Evolutionary conservation across 495 filamentous ascomycete genomes (phyloP), one percentile per base, ranked within the genome.

Genomic region (Hapsidospora chrysogenum): DNA sequence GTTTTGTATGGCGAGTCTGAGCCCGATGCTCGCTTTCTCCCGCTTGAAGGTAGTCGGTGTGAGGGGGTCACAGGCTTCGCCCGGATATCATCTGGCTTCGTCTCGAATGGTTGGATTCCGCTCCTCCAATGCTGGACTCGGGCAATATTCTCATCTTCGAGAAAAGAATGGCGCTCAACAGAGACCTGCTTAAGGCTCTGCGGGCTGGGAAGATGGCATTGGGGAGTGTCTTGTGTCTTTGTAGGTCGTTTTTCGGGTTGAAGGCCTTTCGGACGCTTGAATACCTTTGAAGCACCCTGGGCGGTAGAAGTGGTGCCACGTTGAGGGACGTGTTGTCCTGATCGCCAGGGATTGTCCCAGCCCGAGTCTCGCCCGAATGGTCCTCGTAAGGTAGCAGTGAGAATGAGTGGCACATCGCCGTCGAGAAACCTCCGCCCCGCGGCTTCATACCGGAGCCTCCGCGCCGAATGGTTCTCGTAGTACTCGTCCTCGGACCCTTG

Each of bases 341-440:
- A 53, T 8, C 36, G 52, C 78, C 74, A 81, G 0, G 76, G 78
- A 42, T 82, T 82, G 17, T 43, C 40, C 78, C 78, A 83, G 18
- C 59, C 64, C 1, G 60, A 53, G 5, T 50, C 37, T 44, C 41
- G 49, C 11, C 72, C 64, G 33, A 82, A 76, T 1, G 78, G 78
- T 0, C 78, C 78, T 15, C 54, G 61, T 13, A 83, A 52, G 8
- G 61, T 59, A 9, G 77, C 72, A 4, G 76, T 78, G 2, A 74
- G 48, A 13, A 85, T 65, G 36, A 68, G 63, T 1, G 77, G 41
- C 2, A 64, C 60, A 21, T 58, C 57, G 1, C 77, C 76, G 13
- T 63, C 48, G 17, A 80, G 56, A 41, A 74, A 83, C 11, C 66
- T 53, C 22, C 64, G 54, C 7, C 66, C 78, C 13, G 72, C 52